Evolutionary conservation across 2,329 filamentous ascomycete species (phyloP).

Genomic region (Cordyceps javanica): DNA sequence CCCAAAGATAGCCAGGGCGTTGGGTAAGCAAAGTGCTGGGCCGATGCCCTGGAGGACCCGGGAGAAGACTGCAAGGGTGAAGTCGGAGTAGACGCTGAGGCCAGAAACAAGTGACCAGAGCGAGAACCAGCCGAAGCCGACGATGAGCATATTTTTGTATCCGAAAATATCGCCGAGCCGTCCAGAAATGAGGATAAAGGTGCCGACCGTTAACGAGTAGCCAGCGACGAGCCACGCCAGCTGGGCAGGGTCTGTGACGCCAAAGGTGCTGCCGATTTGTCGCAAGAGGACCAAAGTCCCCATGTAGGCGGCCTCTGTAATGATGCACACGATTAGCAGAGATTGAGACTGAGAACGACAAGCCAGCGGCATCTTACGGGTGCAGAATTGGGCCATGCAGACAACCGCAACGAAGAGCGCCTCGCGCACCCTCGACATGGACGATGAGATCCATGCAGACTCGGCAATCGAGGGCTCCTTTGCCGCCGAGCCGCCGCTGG

Average conservation of each 20-base stretch:
- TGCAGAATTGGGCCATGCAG: conserved; percentile 40
- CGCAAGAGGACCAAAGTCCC: conserved; percentile 39
- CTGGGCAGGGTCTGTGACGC: conserved; percentile 34
- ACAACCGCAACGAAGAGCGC: conserved; percentile 35
- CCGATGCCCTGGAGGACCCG: conserved; percentile 55
- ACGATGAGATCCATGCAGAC: conserved; percentile 19
- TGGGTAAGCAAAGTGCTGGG: conserved; percentile 57
- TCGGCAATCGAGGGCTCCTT: background rate
- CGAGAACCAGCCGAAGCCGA: conserved; percentile 49
- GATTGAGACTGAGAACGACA: background rate
- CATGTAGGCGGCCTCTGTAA: conserved; percentile 28
- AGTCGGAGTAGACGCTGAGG: conserved; percentile 30
- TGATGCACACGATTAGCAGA: background rate
- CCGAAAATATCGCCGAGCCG: conserved; percentile 53
- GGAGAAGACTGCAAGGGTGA: conserved; percentile 42
- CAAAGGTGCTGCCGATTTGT: conserved; percentile 42
- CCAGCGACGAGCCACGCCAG: conserved; percentile 52
- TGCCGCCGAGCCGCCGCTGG: background rate
- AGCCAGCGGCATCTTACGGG: conserved; percentile 19
- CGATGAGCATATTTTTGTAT: conserved; percentile 47
- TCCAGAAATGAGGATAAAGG: conserved; percentile 52
- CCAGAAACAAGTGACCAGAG: conserved; percentile 47
- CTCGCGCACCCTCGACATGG: conserved; percentile 23
- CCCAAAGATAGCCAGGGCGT: conserved; percentile 57
- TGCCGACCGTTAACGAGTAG: conserved; percentile 49